A percentile compares a stretch with the other conserved stretches of the same genome.
These are phyloP conservation scores for Castanopsis chinensis DNA, from an alignment of 306 rosid genomes.

Conservation along the genomic window DNA sequence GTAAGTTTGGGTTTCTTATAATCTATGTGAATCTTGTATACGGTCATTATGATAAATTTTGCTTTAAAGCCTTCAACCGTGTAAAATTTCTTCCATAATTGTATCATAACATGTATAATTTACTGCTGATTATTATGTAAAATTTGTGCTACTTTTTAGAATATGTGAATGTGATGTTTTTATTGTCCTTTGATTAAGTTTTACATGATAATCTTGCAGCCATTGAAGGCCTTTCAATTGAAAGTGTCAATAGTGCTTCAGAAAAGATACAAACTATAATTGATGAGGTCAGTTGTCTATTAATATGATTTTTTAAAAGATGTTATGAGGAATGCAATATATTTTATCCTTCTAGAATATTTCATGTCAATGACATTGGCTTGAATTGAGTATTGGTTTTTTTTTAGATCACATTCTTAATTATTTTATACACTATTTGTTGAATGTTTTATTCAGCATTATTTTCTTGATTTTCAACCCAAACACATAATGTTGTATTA, in stretches of 20 bases:
- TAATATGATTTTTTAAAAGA: slow-evolving; percentile 23
- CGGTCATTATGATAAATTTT: not conserved
- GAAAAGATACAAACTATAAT: slow-evolving; percentile 66
- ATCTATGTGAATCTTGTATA: not conserved
- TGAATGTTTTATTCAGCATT: not conserved
- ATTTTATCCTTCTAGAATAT: slow-evolving; percentile 9
- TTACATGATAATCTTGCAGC: slow-evolving; percentile 43
- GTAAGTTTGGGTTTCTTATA: slow-evolving; percentile 48
- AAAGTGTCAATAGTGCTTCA: slow-evolving; percentile 64
- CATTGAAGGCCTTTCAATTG: slow-evolving; percentile 71
- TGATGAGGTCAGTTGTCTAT: slow-evolving; percentile 60
- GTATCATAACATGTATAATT: not conserved
- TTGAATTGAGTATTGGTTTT: not conserved
- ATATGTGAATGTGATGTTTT: not conserved
- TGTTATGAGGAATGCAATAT: slow-evolving; percentile 3
- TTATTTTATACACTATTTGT: not conserved
- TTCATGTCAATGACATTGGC: slow-evolving; percentile 7
- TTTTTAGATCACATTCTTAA: not conserved
- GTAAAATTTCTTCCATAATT: slow-evolving; percentile 3
- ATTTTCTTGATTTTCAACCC: not conserved
- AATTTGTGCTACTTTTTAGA: not conserved
- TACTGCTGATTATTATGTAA: not conserved
- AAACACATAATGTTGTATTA: not conserved
- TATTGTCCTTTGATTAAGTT: slow-evolving; percentile 15
- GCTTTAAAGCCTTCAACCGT: not conserved